These are phyloP conservation scores for Lagenidium sp. DNA, from an alignment of 352 stramenopile species.

Conservation along the genomic window DNA sequence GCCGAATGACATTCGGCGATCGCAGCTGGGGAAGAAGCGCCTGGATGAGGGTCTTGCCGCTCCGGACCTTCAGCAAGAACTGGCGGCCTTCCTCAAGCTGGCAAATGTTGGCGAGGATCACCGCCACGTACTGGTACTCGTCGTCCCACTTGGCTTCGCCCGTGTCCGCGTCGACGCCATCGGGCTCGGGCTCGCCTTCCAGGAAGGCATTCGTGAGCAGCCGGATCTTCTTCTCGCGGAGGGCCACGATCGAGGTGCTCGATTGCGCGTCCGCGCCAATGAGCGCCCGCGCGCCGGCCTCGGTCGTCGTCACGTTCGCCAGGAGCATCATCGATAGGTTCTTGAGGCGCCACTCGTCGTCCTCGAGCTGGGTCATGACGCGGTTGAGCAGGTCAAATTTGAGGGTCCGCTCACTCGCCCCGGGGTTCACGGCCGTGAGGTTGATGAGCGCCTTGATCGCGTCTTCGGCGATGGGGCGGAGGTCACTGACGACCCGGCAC, in stretches of 20 bases:
- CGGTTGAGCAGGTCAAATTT: slow-evolving; percentile 79
- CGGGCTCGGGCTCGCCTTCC: slow-evolving; percentile 60
- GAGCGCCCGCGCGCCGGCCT: slow-evolving; percentile 53
- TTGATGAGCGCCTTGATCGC: slow-evolving; percentile 85
- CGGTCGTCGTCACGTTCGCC: slow-evolving; percentile 71
- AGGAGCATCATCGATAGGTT: slow-evolving; percentile 86
- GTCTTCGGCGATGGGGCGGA: slow-evolving; percentile 77
- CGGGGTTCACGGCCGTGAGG: slow-evolving; percentile 61
- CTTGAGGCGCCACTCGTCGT: slow-evolving; percentile 75
- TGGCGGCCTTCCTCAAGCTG: slow-evolving; percentile 69
- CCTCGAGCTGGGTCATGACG: slow-evolving; percentile 78
- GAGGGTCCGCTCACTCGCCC: slow-evolving; percentile 58
- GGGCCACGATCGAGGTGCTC: slow-evolving; percentile 28
- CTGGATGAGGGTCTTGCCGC: slow-evolving; percentile 50
- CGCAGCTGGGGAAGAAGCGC: slow-evolving; percentile 67
- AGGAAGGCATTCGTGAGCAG: slow-evolving; percentile 66
- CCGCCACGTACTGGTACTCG: slow-evolving; percentile 83
- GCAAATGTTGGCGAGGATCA: slow-evolving; percentile 80
- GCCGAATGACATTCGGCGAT: slow-evolving; percentile 75
- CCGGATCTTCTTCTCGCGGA: slow-evolving; percentile 78
- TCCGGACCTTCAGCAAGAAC: slow-evolving; percentile 70
- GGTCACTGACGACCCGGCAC: slow-evolving; percentile 72
- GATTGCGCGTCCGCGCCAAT: slow-evolving; percentile 48
- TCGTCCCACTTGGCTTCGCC: slow-evolving; percentile 83
- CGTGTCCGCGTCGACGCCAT: slow-evolving; percentile 54